These are phyloP conservation scores for Citrullus amarus DNA, from an alignment of 306 rosid species.

Conservation along the genomic window DNA sequence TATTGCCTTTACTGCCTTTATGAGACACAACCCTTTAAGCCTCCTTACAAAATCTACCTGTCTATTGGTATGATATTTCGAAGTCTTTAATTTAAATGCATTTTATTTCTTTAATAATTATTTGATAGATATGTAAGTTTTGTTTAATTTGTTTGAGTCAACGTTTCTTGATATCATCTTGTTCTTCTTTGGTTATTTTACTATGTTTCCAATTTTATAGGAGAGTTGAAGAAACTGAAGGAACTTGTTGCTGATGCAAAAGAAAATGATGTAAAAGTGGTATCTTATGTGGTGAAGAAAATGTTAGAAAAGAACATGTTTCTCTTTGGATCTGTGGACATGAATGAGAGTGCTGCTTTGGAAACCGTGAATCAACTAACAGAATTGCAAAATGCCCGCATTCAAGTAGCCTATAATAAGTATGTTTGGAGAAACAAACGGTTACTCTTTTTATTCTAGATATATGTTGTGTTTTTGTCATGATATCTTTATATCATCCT, in stretches of 20 bases:
- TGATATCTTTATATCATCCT: conserved; percentile 2
- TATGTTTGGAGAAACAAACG: conserved; percentile 12
- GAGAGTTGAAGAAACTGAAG: conserved; percentile 57
- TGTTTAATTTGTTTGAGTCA: background rate
- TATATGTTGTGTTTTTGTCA: conserved; percentile 3
- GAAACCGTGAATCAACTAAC: conserved; percentile 65
- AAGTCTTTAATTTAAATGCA: background rate
- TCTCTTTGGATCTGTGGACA: conserved; percentile 67
- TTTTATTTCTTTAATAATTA: background rate
- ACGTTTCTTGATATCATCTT: background rate
- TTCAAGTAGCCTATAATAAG: conserved; percentile 48
- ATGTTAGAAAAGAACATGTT: conserved; percentile 64
- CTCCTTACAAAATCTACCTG: conserved; percentile 60
- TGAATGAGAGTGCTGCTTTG: conserved; percentile 33
- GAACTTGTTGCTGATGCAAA: conserved; percentile 47
- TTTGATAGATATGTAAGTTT: background rate
- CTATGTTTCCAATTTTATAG: conserved; percentile 21
- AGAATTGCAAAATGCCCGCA: conserved; percentile 56
- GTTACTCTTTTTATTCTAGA: background rate
- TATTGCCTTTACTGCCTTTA: conserved; percentile 74
- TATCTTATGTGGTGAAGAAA: conserved; percentile 39
- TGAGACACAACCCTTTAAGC: conserved; percentile 78
- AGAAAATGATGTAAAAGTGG: conserved; percentile 30
- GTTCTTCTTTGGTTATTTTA: background rate
- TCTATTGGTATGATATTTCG: conserved; percentile 49